phyloP scores from a whole-genome alignment of 2,329 filamentous ascomycete species.

The Thielaviopsis euricoi region DNA sequence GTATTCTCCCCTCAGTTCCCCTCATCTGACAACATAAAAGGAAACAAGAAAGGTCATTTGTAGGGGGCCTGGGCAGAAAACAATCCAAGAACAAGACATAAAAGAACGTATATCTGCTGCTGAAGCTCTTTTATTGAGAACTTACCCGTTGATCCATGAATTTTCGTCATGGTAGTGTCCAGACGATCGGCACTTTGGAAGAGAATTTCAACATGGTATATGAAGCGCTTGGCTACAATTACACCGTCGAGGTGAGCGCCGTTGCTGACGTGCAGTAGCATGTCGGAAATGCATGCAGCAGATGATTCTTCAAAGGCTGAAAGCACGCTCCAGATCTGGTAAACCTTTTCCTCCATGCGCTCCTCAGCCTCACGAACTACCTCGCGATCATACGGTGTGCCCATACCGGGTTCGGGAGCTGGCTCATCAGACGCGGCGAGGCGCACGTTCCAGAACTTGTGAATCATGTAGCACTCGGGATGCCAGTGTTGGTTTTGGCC shows the following conservation, averaged over 20 bases:
- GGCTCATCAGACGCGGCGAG: constrained; percentile 24
- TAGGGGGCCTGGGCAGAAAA: too few relatives aligned
- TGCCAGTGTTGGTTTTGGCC: constrained; percentile 99
- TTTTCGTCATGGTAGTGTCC: constrained; percentile 47
- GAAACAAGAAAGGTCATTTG: too few relatives aligned
- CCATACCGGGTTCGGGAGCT: constrained; percentile 3
- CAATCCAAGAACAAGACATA: too few relatives aligned
- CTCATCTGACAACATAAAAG: too few relatives aligned
- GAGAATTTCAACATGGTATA: constrained; percentile 84
- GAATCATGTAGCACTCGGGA: constrained; percentile 99
- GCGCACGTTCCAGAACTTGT: constrained; percentile 99
- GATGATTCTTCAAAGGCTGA: constrained; percentile 96
- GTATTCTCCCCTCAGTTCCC: too few relatives aligned
- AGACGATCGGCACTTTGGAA: constrained; percentile 79
- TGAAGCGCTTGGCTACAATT: constrained; percentile 87
- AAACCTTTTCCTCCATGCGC: constrained; percentile 92
- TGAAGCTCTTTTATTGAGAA: neutral
- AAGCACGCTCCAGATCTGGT: constrained; percentile 93
- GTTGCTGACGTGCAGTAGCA: constrained; percentile 97
- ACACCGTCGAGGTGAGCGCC: constrained; percentile 92
- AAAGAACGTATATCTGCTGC: too few relatives aligned
- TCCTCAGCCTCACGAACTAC: constrained; percentile 75
- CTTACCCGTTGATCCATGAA: constrained; percentile 43
- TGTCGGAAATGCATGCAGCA: constrained; percentile 95
- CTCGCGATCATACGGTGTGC: constrained; percentile 37